These are phyloP conservation scores for Colletotrichum liaoningense DNA, from an alignment of 2,329 filamentous ascomycete genomes.

Conservation along the genomic window DNA sequence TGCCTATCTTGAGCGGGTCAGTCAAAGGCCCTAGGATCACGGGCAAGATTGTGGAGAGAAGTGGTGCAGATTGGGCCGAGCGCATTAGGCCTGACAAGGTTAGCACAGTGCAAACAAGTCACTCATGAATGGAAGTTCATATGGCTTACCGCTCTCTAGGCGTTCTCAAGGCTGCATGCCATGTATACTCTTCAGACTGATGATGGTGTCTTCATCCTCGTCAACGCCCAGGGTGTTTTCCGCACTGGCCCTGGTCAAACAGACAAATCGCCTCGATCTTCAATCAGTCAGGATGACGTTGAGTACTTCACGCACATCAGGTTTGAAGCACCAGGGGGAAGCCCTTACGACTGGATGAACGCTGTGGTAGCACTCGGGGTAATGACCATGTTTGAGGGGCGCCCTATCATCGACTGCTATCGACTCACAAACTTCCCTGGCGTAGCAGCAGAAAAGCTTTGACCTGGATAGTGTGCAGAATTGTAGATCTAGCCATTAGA, in stretches of 20 bases:
- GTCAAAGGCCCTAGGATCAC: conserved; percentile 36
- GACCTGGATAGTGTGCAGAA: not conserved
- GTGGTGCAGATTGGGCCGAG: conserved; percentile 40
- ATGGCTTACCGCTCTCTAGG: not conserved
- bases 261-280: not conserved
- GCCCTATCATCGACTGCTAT: conserved; percentile 39
- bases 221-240: conserved; percentile 36
- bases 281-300: conserved; percentile 36
- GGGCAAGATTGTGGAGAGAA: conserved; percentile 38
- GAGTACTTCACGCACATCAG: conserved; percentile 40
- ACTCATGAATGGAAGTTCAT: not conserved
- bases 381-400: conserved; percentile 38
- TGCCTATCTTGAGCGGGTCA: conserved; percentile 38
- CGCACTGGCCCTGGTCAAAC: conserved; percentile 14
- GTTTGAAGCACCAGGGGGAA: conserved; percentile 37
- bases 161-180: conserved; percentile 35
- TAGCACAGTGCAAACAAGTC: not conserved
- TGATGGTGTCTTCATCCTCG: conserved; percentile 37
- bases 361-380: conserved; percentile 36
- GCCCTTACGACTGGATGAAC: conserved; percentile 39
- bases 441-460: conserved; percentile 23
- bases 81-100: conserved; percentile 32
- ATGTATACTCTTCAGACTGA: conserved; percentile 38
- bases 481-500: not conserved
- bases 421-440: conserved; percentile 39